These are phyloP conservation scores for Helianthus annuus DNA, from an alignment of 129 eudicot species.

Conservation along the genomic window HanXRQr2.0-SUNRISE NC_035444.2:17353221-17353720, in stretches of 20 bases:
- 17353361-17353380: no score
- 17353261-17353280: no score
- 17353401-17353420: no score
- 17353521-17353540: conserved; percentile 67
- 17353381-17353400: no score
- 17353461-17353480: conserved; percentile 59
- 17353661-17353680: conserved; percentile 66
- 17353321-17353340: no score
- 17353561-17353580: conserved; percentile 53
- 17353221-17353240: no score
- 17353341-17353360: no score
- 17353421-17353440: neutral
- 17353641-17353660: neutral
- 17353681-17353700: conserved; percentile 49
- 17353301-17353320: no score
- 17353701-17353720: no score
- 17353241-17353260: no score
- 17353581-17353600: conserved; percentile 45
- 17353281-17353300: no score
- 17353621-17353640: neutral
- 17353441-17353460: no score
- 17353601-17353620: neutral
- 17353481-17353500: conserved; percentile 49
- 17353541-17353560: conserved; percentile 81
- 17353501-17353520: conserved; percentile 30